Base-by-base conservation (phyloP, 2,329 filamentous ascomycete species). In the Trichoderma gracile region DNA sequence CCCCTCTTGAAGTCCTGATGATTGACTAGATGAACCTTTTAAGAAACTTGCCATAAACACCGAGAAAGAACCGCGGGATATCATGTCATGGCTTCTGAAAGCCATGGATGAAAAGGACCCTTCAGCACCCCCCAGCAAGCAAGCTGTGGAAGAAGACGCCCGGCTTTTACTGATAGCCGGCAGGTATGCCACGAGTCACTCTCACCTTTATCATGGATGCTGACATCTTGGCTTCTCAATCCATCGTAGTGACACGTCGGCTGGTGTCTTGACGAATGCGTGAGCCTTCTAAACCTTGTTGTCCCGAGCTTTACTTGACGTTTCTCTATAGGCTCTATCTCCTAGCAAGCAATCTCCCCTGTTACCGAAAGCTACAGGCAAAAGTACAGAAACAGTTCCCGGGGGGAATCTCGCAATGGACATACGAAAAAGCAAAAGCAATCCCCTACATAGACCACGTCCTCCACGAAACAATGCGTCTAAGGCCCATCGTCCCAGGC, bases 391-490 rank as follows among this genome's bases (percentile, higher is more conserved):
- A 49, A 3, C 45, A 30, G 1, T 27, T 60, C 42, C 59, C 27
- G 1, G 50, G 40, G 47, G 50, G 58, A 17, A 38, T 43, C 49
- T 62, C 66, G n/a, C 27, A 67, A 3, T 53, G 58, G 3, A 19
- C 53, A 10, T 47, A 63, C 8, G 71, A 71, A n/a, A 62, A 66
- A 47, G 57, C 52, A 10, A 67, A 56, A 0, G 67, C 75, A 14
- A 52, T 60, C 2, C 57, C 19, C 5, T 67, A 68, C 3, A 70
- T 71, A 76, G 52, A 78, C 75, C 3, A 70, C 72, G 5, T 60
- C 42, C 76, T 81, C 52, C 73, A 81, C 52, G 80, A 82, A 66
- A 57, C 75, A 0, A 69, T 80, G 40, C 71, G 79, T 0, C 67
- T 80, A 4, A 70, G 76, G 47, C 78, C 78, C 1, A 68, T 78